A percentile compares a stretch with the other conserved stretches of the same genome.
Conservation (phyloP, 306 rosid genomes). For the Begonia masoniana region DNA sequence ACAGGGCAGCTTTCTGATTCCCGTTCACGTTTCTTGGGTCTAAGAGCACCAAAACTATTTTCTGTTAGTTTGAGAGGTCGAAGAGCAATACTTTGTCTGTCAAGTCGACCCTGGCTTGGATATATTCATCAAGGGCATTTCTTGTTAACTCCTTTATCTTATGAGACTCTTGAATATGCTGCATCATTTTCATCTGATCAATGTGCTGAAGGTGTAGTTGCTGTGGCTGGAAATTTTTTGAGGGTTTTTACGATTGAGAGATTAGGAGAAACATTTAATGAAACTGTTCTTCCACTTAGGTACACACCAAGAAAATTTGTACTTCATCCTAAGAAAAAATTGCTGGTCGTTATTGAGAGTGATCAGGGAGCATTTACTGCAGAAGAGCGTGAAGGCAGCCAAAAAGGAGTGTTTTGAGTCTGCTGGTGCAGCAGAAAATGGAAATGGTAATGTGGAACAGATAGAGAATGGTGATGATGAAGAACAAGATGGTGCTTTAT, state of each 20-base stretch:
- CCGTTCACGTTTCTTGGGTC: slow-evolving; percentile 83
- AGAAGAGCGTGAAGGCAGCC: slow-evolving; percentile 92
- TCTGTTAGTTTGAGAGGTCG: slow-evolving; percentile 68
- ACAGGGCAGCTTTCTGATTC: slow-evolving; percentile 98
- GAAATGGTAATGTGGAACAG: slow-evolving; percentile 57
- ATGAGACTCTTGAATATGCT: slow-evolving; percentile 89
- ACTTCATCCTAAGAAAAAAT: slow-evolving; percentile 65
- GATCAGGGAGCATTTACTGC: slow-evolving; percentile 87
- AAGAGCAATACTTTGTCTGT: slow-evolving; percentile 86
- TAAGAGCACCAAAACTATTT: slow-evolving; percentile 90
- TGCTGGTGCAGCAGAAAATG: slow-evolving; percentile 65
- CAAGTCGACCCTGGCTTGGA: slow-evolving; percentile 99
- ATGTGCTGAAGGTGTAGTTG: slow-evolving; percentile 92
- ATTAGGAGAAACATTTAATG: slow-evolving; percentile 93
- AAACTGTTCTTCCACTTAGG: slow-evolving; percentile 90
- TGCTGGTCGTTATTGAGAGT: slow-evolving; percentile 81
- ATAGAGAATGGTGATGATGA: slow-evolving; percentile 96
- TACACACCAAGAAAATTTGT: slow-evolving; percentile 97
- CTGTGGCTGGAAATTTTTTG: slow-evolving; percentile 83
- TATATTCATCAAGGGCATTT: slow-evolving; percentile 96
- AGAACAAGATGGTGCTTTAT: slow-evolving; percentile 60
- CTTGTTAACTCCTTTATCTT: slow-evolving; percentile 87
- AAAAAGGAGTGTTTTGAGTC: slow-evolving; percentile 82
- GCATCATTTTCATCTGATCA: slow-evolving; percentile 93
- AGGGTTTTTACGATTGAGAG: slow-evolving; percentile 92